These are phyloP conservation scores for Lasiosphaeriaceae sp. DNA, from an alignment of 495 filamentous ascomycete genomes.

Conservation along the genomic window DNA sequence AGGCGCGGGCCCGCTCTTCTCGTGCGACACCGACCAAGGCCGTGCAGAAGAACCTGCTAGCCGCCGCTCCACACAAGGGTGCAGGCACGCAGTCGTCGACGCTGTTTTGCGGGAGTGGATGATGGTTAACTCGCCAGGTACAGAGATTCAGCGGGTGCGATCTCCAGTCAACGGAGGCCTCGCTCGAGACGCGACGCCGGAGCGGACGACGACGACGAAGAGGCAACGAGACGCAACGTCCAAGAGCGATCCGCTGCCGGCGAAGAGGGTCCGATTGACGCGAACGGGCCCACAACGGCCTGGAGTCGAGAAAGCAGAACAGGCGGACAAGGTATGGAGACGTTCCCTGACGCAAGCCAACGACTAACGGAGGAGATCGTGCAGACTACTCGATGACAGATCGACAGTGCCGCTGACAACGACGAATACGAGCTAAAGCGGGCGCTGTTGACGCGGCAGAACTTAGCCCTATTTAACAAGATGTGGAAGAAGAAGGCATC, in stretches of 20 bases:
- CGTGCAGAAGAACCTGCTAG: constrained; percentile 11
- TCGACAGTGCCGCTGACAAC: not conserved
- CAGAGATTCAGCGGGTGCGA: constrained; percentile 9
- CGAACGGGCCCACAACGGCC: constrained; percentile 14
- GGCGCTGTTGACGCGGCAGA: not conserved
- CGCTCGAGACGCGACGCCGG: constrained; percentile 11
- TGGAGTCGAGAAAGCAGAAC: constrained; percentile 17
- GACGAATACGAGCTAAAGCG: not conserved
- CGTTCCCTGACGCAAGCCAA: constrained; percentile 8
- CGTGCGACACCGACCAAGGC: constrained; percentile 10
- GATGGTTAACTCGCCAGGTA: constrained; percentile 14
- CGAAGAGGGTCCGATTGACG: constrained; percentile 20
- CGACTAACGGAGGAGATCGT: constrained; percentile 7
- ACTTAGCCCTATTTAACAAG: not conserved
- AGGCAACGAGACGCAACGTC: constrained; percentile 16
- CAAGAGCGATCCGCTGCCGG: constrained; percentile 14
- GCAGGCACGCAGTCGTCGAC: constrained; percentile 7
- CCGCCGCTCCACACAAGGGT: constrained; percentile 7
- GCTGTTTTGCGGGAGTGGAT: constrained; percentile 7
- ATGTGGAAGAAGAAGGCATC: not conserved
- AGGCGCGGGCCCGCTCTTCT: constrained; percentile 5
- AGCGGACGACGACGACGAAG: constrained; percentile 14
- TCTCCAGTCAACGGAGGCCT: constrained; percentile 12
- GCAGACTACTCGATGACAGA: constrained; percentile 11
- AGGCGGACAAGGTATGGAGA: constrained; percentile 16